Evolutionary conservation across 106 monocot genomes (phyloP).

Genomic region (Ottelia alismoides): DNA sequence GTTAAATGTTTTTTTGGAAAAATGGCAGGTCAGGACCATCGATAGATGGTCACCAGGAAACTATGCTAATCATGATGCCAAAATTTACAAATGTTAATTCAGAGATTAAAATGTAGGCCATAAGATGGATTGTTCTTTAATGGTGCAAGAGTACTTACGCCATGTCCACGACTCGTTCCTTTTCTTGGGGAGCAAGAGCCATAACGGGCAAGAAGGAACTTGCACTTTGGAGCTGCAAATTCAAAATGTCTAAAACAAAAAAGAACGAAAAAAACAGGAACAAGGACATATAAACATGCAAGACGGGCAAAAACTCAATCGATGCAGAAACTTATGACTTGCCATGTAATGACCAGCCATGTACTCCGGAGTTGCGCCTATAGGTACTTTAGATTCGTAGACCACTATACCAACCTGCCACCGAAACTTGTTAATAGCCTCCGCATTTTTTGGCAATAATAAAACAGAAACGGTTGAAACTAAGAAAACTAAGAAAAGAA

Average conservation of each 20-base stretch:
- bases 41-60: too few relatives aligned
- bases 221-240: conserved; percentile 80
- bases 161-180: conserved; percentile 93
- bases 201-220: conserved; percentile 97
- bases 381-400: conserved; percentile 77
- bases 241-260: conserved; percentile 4
- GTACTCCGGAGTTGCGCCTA: conserved; percentile 91
- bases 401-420: conserved; percentile 89
- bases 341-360: conserved; percentile 98
- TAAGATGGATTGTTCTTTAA: neutral
- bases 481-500: neutral
- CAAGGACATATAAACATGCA: too few relatives aligned
- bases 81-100: neutral
- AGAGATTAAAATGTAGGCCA: neutral
- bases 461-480: too few relatives aligned
- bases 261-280: too few relatives aligned
- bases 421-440: conserved; percentile 1
- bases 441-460: too few relatives aligned
- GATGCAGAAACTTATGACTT: too few relatives aligned
- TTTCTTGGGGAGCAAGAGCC: conserved; percentile 98
- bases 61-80: too few relatives aligned
- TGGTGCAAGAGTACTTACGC: conserved; percentile 45
- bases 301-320: too few relatives aligned
- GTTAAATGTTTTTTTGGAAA: too few relatives aligned
- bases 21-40: too few relatives aligned